phyloP scores from a whole-genome alignment of 2,329 filamentous ascomycete genomes.

The Aspergillus pseudoglaucus region DNA sequence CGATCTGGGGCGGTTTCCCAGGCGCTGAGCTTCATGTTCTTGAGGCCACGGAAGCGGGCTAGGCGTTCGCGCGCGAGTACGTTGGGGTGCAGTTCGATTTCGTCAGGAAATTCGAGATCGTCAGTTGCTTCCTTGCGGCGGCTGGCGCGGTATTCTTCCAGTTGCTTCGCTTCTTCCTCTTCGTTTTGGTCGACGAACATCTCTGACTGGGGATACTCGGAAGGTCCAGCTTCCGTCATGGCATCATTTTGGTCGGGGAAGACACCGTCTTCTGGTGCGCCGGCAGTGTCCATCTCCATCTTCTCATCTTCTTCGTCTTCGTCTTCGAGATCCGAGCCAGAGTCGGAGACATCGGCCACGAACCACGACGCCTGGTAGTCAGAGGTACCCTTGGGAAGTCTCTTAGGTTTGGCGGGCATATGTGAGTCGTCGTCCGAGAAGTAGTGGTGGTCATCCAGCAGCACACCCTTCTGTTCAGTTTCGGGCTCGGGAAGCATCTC shows the following conservation, averaged over 20 bases:
- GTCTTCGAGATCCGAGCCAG: constrained; percentile 76
- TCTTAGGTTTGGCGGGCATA: constrained; percentile 58
- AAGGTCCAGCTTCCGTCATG: constrained; percentile 70
- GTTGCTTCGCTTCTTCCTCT: constrained; percentile 75
- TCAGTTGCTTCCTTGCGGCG: constrained; percentile 78
- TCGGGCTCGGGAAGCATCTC: constrained; percentile 50
- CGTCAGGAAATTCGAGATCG: constrained; percentile 92
- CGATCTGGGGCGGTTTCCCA: constrained; percentile 89
- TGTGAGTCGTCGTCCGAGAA: constrained; percentile 79
- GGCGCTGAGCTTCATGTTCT: constrained; percentile 76
- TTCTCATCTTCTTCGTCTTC: constrained; percentile 58
- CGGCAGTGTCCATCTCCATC: constrained; percentile 48
- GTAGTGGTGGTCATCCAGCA: constrained; percentile 95
- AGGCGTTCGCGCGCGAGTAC: constrained; percentile 80
- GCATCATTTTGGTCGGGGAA: constrained; percentile 49
- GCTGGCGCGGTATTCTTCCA: constrained; percentile 72
- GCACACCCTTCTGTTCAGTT: constrained; percentile 63
- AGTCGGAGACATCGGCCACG: constrained; percentile 72
- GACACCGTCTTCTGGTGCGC: constrained; percentile 74
- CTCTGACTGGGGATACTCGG: constrained; percentile 90
- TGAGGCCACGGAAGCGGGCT: constrained; percentile 80
- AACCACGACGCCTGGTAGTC: constrained; percentile 95
- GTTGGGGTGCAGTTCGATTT: constrained; percentile 87
- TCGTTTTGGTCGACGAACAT: constrained; percentile 75
- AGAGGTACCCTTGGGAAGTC: constrained; percentile 83